These are phyloP conservation scores for Cadophora malorum DNA, from an alignment of 2,329 filamentous ascomycete genomes.

Conservation along the genomic window DNA sequence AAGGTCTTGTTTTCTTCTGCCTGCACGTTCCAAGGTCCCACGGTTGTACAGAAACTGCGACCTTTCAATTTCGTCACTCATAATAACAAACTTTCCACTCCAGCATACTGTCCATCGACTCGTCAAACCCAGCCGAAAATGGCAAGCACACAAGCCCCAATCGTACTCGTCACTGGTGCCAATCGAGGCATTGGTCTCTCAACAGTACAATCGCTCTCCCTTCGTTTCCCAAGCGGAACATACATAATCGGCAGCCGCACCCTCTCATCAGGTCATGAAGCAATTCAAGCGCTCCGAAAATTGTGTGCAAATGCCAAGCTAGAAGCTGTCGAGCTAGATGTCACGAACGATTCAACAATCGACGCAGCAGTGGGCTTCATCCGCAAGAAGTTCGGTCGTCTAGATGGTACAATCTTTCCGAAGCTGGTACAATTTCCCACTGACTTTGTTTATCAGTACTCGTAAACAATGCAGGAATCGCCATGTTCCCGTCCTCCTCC, in stretches of 20 bases:
- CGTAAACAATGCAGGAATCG: conserved; percentile 50
- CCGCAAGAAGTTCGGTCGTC: conserved; percentile 35
- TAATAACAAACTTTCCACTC: no score
- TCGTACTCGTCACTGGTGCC: conserved; percentile 31
- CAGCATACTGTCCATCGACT: not conserved
- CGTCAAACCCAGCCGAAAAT: not conserved
- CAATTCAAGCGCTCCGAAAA: conserved; percentile 38
- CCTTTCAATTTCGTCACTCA: no score
- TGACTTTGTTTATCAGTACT: conserved; percentile 40
- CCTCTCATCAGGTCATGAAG: conserved; percentile 39
- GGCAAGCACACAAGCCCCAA: not conserved
- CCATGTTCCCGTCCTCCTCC: conserved; percentile 37
- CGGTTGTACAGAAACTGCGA: no score
- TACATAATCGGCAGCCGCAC: conserved; percentile 45
- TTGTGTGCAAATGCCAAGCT: conserved; percentile 35
- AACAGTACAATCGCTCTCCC: conserved; percentile 43
- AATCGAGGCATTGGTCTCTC: conserved; percentile 46
- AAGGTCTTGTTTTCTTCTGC: not conserved
- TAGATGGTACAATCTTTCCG: conserved; percentile 38
- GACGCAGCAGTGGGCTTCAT: conserved; percentile 35
- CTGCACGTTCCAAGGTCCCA: no score
- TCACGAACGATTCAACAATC: conserved; percentile 42
- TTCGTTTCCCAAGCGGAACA: conserved; percentile 36
- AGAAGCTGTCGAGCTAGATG: conserved; percentile 42
- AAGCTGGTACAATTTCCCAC: not conserved